phyloP scores from a whole-genome alignment of 345 rosid genomes.

The Salix dunnii region DNA sequence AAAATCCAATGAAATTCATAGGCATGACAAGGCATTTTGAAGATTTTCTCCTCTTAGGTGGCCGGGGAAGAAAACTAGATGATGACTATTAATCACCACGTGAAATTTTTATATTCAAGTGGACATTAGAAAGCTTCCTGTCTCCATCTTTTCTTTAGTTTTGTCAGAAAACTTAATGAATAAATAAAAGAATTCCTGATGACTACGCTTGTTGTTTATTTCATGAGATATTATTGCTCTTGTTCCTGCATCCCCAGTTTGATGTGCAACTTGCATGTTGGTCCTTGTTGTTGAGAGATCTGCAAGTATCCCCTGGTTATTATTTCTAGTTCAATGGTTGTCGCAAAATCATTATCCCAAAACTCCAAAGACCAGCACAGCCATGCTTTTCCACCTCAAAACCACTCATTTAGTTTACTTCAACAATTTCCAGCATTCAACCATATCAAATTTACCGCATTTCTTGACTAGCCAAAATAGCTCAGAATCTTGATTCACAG shows the following conservation, averaged over 20 bases:
- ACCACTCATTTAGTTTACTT: neutral
- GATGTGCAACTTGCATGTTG: neutral
- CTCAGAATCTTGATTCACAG: neutral
- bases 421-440: neutral
- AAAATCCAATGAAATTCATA: neutral
- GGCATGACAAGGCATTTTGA: neutral
- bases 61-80: neutral
- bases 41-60: neutral
- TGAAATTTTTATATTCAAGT: neutral
- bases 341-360: neutral
- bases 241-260: neutral
- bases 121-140: neutral
- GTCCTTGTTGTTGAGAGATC: neutral
- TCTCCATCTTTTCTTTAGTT: neutral
- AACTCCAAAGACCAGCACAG: neutral
- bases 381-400: neutral
- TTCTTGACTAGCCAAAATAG: neutral
- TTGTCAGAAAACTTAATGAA: neutral
- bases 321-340: neutral
- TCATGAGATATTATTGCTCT: neutral
- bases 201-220: neutral
- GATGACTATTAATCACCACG: neutral
- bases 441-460: neutral
- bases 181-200: neutral
- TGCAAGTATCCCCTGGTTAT: neutral